Evolutionary conservation across 2,329 filamentous ascomycete genomes (phyloP).

Genomic region (Colletotrichum noveboracense): DNA sequence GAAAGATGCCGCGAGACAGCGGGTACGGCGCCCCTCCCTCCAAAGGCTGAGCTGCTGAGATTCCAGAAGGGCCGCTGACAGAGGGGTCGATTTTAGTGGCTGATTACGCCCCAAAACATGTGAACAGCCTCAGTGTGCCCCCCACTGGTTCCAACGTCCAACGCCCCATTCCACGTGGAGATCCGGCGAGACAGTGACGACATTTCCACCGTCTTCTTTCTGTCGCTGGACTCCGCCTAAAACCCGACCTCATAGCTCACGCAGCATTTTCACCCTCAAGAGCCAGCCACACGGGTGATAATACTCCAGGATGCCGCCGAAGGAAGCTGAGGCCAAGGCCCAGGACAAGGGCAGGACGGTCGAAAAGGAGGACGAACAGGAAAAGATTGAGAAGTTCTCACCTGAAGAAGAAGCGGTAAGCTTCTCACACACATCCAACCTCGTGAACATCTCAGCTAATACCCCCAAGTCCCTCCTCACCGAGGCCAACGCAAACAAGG

Average conservation of each 20-base stretch:
- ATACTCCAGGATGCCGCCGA: not conserved
- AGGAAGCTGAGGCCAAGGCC: not conserved
- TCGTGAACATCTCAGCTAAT: not conserved
- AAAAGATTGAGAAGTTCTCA: conserved; percentile 45
- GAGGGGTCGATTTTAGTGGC: not conserved
- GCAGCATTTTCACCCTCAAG: not conserved
- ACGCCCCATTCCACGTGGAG: conserved; percentile 1
- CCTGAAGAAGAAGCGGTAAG: conserved; percentile 63
- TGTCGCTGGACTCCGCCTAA: not conserved
- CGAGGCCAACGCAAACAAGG: conserved; percentile 76
- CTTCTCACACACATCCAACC: not conserved
- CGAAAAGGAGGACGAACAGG: conserved; percentile 28
- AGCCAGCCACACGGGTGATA: not conserved
- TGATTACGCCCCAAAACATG: not conserved
- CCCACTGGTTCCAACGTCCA: not conserved
- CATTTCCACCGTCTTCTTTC: not conserved
- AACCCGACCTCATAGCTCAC: not conserved
- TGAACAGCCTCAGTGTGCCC: conserved; percentile 10
- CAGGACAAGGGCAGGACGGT: not conserved
- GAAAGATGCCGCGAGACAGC: not conserved
- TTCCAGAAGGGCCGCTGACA: not conserved
- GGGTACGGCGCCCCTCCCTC: not conserved
- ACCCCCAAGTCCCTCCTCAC: conserved; percentile 67
- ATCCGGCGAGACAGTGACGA: conserved; percentile 13
- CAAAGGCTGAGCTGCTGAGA: not conserved